Evolutionary conservation across 495 filamentous ascomycete genomes (phyloP).

Genomic region (Talaromyces borbonicus): DNA sequence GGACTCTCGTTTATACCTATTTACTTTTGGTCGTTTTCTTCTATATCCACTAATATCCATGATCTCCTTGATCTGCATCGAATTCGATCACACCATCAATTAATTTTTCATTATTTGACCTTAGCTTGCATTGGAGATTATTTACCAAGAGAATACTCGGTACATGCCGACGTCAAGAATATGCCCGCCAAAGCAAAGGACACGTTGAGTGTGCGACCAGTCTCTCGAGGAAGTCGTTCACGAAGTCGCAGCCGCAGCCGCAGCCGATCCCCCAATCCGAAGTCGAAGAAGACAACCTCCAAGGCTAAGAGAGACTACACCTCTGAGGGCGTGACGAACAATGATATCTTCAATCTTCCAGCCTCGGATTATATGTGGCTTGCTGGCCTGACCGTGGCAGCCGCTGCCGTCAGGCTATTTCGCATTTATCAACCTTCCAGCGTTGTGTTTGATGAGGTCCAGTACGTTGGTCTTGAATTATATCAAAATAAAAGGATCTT

Average conservation of each 20-base stretch:
- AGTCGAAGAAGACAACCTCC: constrained; percentile 26
- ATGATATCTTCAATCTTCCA: constrained; percentile 52
- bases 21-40: constrained; percentile 21
- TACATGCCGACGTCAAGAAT: not conserved
- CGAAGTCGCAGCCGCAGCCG: constrained; percentile 32
- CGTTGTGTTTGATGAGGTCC: constrained; percentile 98
- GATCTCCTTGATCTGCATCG: constrained; percentile 10
- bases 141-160: too few species aligned
- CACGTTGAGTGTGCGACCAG: constrained; percentile 28
- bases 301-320: constrained; percentile 27
- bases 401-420: constrained; percentile 76
- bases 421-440: constrained; percentile 93
- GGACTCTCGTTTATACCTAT: constrained; percentile 32
- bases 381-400: constrained; percentile 60
- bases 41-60: constrained; percentile 7
- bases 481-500: not conserved
- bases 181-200: constrained; percentile 31
- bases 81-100: constrained; percentile 13
- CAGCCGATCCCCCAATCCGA: constrained; percentile 26
- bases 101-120: constrained; percentile 11
- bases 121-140: constrained; percentile 7
- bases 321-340: constrained; percentile 43
- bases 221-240: constrained; percentile 26
- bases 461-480: constrained; percentile 48
- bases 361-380: constrained; percentile 72